These are phyloP conservation scores for Mesembryanthemum crystallinum DNA, from an alignment of 148 eudicot species.

Conservation along the genomic window DNA sequence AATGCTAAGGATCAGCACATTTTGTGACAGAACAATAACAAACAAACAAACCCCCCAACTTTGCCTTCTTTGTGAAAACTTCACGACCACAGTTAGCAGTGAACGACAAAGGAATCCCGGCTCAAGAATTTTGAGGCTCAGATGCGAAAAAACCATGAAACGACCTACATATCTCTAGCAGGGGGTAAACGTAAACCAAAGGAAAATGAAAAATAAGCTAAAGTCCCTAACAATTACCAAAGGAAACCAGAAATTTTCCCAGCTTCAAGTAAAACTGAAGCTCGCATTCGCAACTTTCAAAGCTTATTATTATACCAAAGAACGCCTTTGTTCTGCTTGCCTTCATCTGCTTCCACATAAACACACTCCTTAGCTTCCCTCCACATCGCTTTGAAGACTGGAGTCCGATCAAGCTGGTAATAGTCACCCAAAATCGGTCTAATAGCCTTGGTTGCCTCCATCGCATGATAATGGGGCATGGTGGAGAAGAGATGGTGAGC, in stretches of 20 bases:
- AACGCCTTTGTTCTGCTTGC: conserved; percentile 52
- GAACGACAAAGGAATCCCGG: conserved; percentile 1
- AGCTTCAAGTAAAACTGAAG: not conserved
- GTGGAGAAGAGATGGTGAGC: conserved; percentile 84
- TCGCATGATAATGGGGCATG: conserved; percentile 90
- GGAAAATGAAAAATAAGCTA: not conserved
- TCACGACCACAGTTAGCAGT: not conserved
- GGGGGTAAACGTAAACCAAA: not conserved
- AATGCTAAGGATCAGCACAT: conserved; percentile 3
- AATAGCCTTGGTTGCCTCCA: conserved; percentile 87
- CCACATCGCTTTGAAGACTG: conserved; percentile 60
- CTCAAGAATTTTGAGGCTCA: conserved; percentile 1
- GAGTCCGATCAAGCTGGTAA: conserved; percentile 66
- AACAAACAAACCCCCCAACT: conserved; percentile 5
- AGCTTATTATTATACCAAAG: conserved; percentile 82
- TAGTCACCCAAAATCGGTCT: conserved; percentile 71
- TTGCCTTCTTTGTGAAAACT: not conserved
- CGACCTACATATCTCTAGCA: conserved; percentile 15
- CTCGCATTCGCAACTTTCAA: conserved; percentile 12
- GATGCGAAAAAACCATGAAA: not conserved
- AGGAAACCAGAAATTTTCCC: not conserved
- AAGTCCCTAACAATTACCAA: not conserved
- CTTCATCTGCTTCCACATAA: conserved; percentile 65
- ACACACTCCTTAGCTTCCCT: conserved; percentile 82
- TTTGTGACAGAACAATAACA: conserved; percentile 11